Percentiles rank a stretch among this genome's conserved stretches.
Conservation (phyloP, 2,329 filamentous ascomycete species). For the Dactylellina haptotyla region DNA sequence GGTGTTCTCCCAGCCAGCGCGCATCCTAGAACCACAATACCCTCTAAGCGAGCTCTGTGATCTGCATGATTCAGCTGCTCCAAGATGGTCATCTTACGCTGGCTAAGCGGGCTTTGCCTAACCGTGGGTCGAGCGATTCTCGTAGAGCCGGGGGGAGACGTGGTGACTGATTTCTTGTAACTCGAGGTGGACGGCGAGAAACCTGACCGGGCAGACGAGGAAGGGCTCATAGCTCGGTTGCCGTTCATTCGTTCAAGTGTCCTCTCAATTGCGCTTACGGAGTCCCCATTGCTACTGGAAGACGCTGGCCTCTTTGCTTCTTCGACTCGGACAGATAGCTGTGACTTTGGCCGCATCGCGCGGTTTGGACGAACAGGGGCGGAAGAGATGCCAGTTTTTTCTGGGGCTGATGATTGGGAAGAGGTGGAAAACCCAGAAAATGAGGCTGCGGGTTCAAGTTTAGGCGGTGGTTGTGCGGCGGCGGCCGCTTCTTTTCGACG, state of each 20-base stretch:
- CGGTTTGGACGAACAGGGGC: slow-evolving; percentile 68
- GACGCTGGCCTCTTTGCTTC: slow-evolving; percentile 51
- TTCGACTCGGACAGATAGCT: slow-evolving; percentile 38
- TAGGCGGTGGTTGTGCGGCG: slow-evolving; percentile 58
- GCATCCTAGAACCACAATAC: slow-evolving; percentile 58
- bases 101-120: slow-evolving; percentile 56
- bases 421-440: slow-evolving; percentile 34
- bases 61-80: slow-evolving; percentile 58
- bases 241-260: slow-evolving; percentile 50
- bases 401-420: slow-evolving; percentile 60
- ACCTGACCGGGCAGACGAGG: slow-evolving; percentile 51
- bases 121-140: slow-evolving; percentile 52
- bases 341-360: slow-evolving; percentile 47
- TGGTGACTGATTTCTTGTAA: slow-evolving; percentile 41
- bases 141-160: slow-evolving; percentile 37
- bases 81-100: slow-evolving; percentile 57
- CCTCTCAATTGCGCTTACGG: slow-evolving; percentile 47
- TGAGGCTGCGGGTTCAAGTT: slow-evolving; percentile 56
- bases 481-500: slow-evolving; percentile 54
- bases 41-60: slow-evolving; percentile 57
- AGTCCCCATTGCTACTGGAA: slow-evolving; percentile 54
- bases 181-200: slow-evolving; percentile 46
- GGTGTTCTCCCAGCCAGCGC: slow-evolving; percentile 57
- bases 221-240: slow-evolving; percentile 52
- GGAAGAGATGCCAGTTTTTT: slow-evolving; percentile 65